phyloP scores from a whole-genome alignment of 441 rosid species.

The Corymbia calophylla region DNA sequence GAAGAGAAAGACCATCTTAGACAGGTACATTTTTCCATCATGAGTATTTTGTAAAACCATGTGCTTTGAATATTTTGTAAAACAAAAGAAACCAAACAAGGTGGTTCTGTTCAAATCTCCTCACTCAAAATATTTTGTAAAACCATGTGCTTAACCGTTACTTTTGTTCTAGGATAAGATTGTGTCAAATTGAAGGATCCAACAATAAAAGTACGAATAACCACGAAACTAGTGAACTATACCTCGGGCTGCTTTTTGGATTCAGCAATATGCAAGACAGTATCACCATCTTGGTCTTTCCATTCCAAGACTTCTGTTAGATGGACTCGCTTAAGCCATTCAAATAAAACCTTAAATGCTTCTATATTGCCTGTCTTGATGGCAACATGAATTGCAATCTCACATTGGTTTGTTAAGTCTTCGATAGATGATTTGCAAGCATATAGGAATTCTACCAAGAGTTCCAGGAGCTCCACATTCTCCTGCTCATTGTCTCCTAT shows the following conservation, averaged over 20 bases:
- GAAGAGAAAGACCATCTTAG: no score
- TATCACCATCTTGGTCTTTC: not conserved
- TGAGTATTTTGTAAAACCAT: no score
- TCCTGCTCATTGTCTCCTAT: not conserved
- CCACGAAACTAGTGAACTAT: not conserved
- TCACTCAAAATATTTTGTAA: not conserved
- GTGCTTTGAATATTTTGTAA: no score
- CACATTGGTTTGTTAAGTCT: not conserved
- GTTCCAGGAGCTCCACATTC: not conserved
- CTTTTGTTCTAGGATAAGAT: not conserved
- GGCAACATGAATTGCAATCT: not conserved
- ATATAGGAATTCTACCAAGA: not conserved
- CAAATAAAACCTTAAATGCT: not conserved
- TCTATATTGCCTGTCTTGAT: rapidly evolving
- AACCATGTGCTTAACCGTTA: no score
- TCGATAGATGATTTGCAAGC: not conserved
- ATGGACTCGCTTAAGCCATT: not conserved
- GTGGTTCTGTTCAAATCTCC: not conserved
- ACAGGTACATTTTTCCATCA: no score
- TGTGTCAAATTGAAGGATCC: not conserved
- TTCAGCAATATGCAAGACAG: not conserved
- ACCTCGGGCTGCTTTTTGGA: no score
- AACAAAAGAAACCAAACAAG: not conserved
- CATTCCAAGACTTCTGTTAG: no score
- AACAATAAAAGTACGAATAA: not conserved